Base-by-base conservation (phyloP, 2,329 filamentous ascomycete genomes). In the Penicillium sp. region DNA sequence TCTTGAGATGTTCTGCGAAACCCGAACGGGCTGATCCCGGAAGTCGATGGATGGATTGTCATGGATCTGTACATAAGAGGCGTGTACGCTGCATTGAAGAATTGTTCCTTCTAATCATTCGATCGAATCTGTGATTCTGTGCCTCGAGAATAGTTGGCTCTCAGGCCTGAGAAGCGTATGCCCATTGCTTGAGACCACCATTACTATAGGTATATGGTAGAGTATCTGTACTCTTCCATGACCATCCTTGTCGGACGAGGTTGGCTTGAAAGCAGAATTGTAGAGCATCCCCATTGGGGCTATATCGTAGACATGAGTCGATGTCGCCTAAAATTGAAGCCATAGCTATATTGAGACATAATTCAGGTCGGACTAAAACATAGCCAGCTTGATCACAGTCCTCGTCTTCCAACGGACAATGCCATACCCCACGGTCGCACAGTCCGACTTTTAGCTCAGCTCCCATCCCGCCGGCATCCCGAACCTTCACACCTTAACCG, bases 21-120 rank as follows among this genome's bases (percentile, higher is more conserved):
- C 47, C 52, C 57, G 53, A 52, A 45, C 51, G 55, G 56, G 54
- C 51, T 20, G 49, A 56, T 51, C 33, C 26, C 44, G 55, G 53
- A 54, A 44, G 48, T 54, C 27, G 43, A 54, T 50, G 54, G 62
- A 59, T 64, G 59, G 41, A 49, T 45, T 63, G 15, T 56, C 42
- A 51, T 62, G 55, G 53, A 59, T 63, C 54, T 67, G 64, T 67
- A 67, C 60, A 67, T 67, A 67, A 56, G 57, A 64, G 55, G 51
- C 56, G 47, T 66, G 63, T 67, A 66, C 60, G 60, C 60, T 65
- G 63, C 63, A 66, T 67, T 63, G 61, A 58, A 65, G 57, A 58
- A 56, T 37, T 46, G 44, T 56, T 55, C 43, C 52, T 63, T 54
- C 52, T 62, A 50, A 40, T 44, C 11, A 22, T 50, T 50, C 9